Evolutionary conservation across 345 rosid species (phyloP).

Genomic region (Salix dunnii): DNA sequence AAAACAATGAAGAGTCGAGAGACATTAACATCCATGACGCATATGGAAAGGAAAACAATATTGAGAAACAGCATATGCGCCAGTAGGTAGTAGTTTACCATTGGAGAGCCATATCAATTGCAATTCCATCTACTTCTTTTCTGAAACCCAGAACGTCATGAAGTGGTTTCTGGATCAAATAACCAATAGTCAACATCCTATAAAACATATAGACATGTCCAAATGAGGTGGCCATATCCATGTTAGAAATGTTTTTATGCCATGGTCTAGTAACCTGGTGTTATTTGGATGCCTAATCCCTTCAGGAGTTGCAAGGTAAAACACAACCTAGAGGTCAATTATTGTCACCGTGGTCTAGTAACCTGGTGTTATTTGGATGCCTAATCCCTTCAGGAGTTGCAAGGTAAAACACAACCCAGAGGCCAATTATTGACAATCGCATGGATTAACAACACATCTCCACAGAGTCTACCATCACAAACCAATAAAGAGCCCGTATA

Average conservation of each 20-base stretch:
- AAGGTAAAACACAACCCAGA: neutral
- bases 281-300: neutral
- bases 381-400: neutral
- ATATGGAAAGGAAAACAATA: neutral
- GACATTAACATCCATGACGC: neutral
- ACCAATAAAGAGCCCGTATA: neutral
- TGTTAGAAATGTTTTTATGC: neutral
- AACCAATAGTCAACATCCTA: constrained; percentile 27
- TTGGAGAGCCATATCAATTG: constrained; percentile 77
- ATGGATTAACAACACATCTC: neutral
- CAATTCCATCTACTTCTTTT: constrained; percentile 60
- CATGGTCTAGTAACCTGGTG: neutral
- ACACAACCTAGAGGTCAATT: neutral
- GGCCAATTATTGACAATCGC: neutral
- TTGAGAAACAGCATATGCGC: constrained; percentile 8
- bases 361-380: neutral
- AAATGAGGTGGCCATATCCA: neutral
- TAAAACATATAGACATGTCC: neutral
- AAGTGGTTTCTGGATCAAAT: constrained; percentile 62
- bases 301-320: neutral
- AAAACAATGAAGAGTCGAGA: neutral
- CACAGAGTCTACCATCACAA: neutral
- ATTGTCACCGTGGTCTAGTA: neutral
- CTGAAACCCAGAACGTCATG: constrained; percentile 84
- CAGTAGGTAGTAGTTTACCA: constrained; percentile 51